phyloP scores from a whole-genome alignment of 176 grass and related monocot species.

The Typha latifolia region DNA sequence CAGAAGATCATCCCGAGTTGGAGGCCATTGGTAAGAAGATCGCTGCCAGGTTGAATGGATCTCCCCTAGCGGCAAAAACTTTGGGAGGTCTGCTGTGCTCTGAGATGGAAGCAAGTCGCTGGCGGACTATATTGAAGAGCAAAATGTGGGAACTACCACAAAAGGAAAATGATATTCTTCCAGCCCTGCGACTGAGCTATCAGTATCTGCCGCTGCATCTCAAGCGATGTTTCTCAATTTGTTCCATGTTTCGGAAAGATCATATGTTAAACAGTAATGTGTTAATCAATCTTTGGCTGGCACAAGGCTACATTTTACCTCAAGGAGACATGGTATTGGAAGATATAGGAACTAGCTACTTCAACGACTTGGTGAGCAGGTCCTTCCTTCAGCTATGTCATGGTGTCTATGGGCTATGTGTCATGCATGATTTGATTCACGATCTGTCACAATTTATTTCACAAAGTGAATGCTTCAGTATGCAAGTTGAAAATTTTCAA shows the following conservation, averaged over 20 bases:
- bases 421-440: slow-evolving; percentile 38
- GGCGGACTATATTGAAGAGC: slow-evolving; percentile 19
- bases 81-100: slow-evolving; percentile 19
- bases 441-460: slow-evolving; percentile 28
- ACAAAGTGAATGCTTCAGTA: background rate
- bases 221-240: slow-evolving; percentile 28
- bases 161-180: slow-evolving; percentile 18
- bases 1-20: background rate
- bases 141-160: slow-evolving; percentile 23
- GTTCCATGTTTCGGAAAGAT: slow-evolving; percentile 29
- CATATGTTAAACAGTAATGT: slow-evolving; percentile 4
- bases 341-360: slow-evolving; percentile 15
- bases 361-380: slow-evolving; percentile 9
- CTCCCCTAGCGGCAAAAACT: slow-evolving; percentile 37
- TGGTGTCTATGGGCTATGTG: background rate
- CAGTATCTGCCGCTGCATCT: slow-evolving; percentile 26
- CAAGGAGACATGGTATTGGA: background rate
- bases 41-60: slow-evolving; percentile 6
- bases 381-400: slow-evolving; percentile 17
- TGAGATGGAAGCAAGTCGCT: background rate
- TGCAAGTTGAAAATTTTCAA: background rate
- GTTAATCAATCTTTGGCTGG: slow-evolving; percentile 10
- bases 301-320: slow-evolving; percentile 8
- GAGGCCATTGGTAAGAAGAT: slow-evolving; percentile 14
- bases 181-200: slow-evolving; percentile 35